A percentile compares a stretch with the other conserved stretches of the same genome.
Conservation (phyloP, 2,329 filamentous ascomycete species). For the Pseudogymnoascus sp. region DNA sequence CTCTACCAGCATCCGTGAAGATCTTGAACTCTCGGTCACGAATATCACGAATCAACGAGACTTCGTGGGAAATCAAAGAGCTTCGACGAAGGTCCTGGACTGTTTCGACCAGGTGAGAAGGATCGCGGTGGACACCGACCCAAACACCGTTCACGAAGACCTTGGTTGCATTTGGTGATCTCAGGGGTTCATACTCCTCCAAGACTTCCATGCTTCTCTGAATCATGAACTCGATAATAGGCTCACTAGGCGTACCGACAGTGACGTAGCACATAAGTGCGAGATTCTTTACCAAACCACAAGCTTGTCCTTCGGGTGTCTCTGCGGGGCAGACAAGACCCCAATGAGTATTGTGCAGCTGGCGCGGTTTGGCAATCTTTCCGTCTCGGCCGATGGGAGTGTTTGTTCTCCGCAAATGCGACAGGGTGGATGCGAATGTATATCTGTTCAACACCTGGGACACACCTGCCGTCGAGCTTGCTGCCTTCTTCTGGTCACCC, state of each 20-base stretch:
- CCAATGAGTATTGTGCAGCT: constrained; percentile 98
- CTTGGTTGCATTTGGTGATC: constrained; percentile 89
- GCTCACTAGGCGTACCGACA: constrained; percentile 83
- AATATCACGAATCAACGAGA: constrained; percentile 92
- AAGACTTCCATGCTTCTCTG: constrained; percentile 92
- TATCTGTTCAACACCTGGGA: constrained; percentile 97
- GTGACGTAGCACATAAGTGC: constrained; percentile 98
- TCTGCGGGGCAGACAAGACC: constrained; percentile 94
- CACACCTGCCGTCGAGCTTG: constrained; percentile 89
- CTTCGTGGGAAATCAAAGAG: constrained; percentile 80
- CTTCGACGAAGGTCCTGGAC: constrained; percentile 72
- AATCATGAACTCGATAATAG: constrained; percentile 92
- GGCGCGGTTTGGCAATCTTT: constrained; percentile 94
- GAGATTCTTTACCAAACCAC: constrained; percentile 95
- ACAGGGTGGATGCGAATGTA: constrained; percentile 92
- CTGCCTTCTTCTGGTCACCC: constrained; percentile 99
- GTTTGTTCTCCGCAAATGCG: constrained; percentile 93
- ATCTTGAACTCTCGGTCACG: constrained; percentile 97
- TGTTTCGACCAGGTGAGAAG: constrained; percentile 72
- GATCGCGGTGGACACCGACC: constrained; percentile 91
- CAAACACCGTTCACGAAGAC: constrained; percentile 97
- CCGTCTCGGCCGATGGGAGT: constrained; percentile 96
- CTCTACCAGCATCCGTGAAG: constrained; percentile 91
- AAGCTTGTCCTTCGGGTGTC: constrained; percentile 96
- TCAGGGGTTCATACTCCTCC: constrained; percentile 83